Evolutionary conservation across 2,329 filamentous ascomycete species (phyloP), one percentile per base, ranked within the genome.

Genomic region (Cercospora sp.): DNA sequence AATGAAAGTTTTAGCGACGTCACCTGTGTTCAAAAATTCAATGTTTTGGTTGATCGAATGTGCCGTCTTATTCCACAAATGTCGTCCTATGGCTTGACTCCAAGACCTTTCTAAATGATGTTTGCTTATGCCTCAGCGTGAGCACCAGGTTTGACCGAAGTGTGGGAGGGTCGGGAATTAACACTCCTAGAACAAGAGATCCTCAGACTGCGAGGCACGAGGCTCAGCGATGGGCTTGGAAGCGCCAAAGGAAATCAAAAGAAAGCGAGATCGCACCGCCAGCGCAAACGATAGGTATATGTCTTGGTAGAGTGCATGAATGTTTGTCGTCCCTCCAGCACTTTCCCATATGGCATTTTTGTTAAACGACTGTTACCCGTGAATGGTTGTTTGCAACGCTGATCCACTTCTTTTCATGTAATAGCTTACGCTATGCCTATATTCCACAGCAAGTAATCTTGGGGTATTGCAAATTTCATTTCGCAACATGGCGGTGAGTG

Each of bases 1-100:
- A 49, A 49, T 61, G 59, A 61, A 61, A 61, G 59, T 30, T 28
- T 61, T 61, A 61, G 59, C 59, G 59, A 45, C n/a, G 26, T 61
- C 59, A 18, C 37, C 12, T 61, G 9, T 28, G 18, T 51, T 51
- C 18, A 7, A 8, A 40, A 40, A 43, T 43, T n/a, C 37, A n/a
- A 43, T 43, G 37, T 43, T 43, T 43, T 43, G 13, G 37, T n/a
- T 8, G 16, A 43, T n/a, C 16, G 7, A n/a, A 43, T 43, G 37
- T 43, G 37, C 7, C 37, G 16, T 37, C 34, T 37, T 10, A 16
- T 37, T 37, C 13, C 6, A 13, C 12, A 37, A 13, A 13, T 6
- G 12, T 37, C 5, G 16, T 43, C 37, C 37, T 43, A n/a, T 40
- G 37, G 37, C 37, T 40, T 40, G 37, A 40, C 16, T 40, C 37